A percentile compares a stretch with the other conserved stretches of the same genome.
phyloP scores from a whole-genome alignment of 495 filamentous ascomycete species.

The Halenospora varia region DNA sequence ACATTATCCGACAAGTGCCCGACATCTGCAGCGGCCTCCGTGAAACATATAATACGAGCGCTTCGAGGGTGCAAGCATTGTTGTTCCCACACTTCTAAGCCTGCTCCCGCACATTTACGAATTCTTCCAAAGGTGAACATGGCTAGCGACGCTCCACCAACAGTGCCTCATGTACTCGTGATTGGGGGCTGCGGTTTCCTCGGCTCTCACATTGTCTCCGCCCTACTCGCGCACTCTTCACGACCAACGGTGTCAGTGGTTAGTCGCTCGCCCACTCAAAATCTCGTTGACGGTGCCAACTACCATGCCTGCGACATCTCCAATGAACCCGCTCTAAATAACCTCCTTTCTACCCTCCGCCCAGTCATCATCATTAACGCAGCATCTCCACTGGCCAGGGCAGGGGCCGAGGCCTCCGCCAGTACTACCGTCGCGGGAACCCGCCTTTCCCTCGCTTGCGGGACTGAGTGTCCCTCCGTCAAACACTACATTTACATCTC shows the following conservation, averaged over 20 bases:
- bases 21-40: neutral
- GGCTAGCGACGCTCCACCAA: neutral
- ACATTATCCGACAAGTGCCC: too few species aligned
- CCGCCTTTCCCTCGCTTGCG: neutral
- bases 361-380: neutral
- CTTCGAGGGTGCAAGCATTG: neutral
- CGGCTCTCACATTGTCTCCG: conserved; percentile 60
- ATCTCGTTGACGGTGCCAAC: conserved; percentile 56
- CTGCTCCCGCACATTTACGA: neutral
- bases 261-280: conserved; percentile 70
- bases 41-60: neutral
- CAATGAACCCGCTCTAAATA: neutral
- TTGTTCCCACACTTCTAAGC: neutral
- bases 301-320: conserved; percentile 82
- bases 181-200: conserved; percentile 66
- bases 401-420: neutral
- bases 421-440: neutral
- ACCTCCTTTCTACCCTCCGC: neutral
- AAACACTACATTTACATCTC: neutral
- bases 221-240: conserved; percentile 47
- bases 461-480: neutral
- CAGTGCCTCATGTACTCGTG: conserved; percentile 34
- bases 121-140: neutral
- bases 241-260: conserved; percentile 67
- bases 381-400: neutral